Base-by-base conservation (phyloP, 805 yeast genomes). In the Brettanomyces bruxellensis region DNA sequence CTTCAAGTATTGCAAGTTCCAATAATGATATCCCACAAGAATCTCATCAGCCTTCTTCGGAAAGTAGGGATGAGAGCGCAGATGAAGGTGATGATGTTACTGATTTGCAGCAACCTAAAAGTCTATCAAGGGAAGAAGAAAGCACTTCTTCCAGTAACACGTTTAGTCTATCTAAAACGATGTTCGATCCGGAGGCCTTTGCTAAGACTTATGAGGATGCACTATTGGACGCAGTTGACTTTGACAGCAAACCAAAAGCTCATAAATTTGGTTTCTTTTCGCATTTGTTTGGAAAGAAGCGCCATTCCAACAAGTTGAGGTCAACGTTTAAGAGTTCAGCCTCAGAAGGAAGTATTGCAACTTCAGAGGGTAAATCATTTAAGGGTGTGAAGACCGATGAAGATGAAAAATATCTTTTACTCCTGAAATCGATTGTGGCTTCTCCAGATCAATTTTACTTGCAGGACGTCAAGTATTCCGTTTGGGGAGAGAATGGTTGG, bases 401-500 rank as follows among this genome's bases (percentile, higher is more conserved):
- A 18, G 23, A 35, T n/a, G 38, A 35, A 12, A 35, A 35, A 18
- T n/a, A 7, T n/a, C 13, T 35, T 7, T 23, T 5, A 9, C 38
- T 14, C 8, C 23, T 41, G 8, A 23, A 38, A 9, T 25, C 47
- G 25, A 40, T 43, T 13, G 39, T 24, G 5, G 4, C 47, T n/a
- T 13, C 40, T 18, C 37, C 41, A 5, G 30, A 41, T n/a, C 54
- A 51, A 9, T 40, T 52, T 28, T 53, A 49, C 23, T 43, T 55
- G 25, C 58, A 59, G 40, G 48, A 51, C 22, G 58, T 60, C 2
- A 54, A 54, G 38, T 47, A 56, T 32, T 59, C 62, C 5, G 48
- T 45, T 38, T 64, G 68, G 68, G 36, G 14, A 11, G 40, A 40
- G 11, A 41, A 49, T n/a, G 46, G 46, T n/a, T 65, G 70, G 69